Evolutionary conservation across 441 rosid species (phyloP), one percentile per base, ranked within the genome.

Genomic region (Croton laevigatus): DNA sequence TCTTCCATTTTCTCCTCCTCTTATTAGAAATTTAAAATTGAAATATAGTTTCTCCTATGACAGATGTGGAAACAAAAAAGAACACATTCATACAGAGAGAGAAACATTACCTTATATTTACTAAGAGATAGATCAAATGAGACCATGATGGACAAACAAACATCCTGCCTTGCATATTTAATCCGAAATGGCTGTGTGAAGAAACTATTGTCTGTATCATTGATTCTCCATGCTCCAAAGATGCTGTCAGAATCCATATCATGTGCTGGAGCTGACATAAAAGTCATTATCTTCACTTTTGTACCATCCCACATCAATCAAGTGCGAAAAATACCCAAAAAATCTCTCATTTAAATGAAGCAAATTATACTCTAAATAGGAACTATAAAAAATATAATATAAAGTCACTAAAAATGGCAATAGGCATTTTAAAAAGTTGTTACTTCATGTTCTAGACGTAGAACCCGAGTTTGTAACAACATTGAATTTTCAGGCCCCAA

Each of bases 131-230:
- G 80, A 76, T 81, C 79, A 72, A 94, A 94, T 1, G 97, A 86
- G 69, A 92, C 80, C 98, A 94, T 81, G 88, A 88, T 74, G 72
- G 84, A 87, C 9, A 94, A 73, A 78, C 76, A 85, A 81, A 92
- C 75, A 83, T 94, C 96, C 79, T 94, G 99, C 79, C 94, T 85
- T 0, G 96, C 93, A 68, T 89, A 94, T 79, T 89, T 89, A 74
- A 92, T 88, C 68, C 90, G 83, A 70, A 94, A 94, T 63, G 96
- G 98, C 70, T 85, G 97, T 57, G 99, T 90, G 7, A 79, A 81
- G 85, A 94, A 92, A 80, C 94, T 92, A 74, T 88, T 94, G 66
- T 90, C 98, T 59, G 62, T 71, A 75, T 94, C 97, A 81, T 90
- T 82, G 58, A 94, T 89, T 83, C 82, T 89, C 98, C 99, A 94